Base-by-base conservation (phyloP, 108 stramenopile species). In the Cylindrotheca closterium region DNA sequence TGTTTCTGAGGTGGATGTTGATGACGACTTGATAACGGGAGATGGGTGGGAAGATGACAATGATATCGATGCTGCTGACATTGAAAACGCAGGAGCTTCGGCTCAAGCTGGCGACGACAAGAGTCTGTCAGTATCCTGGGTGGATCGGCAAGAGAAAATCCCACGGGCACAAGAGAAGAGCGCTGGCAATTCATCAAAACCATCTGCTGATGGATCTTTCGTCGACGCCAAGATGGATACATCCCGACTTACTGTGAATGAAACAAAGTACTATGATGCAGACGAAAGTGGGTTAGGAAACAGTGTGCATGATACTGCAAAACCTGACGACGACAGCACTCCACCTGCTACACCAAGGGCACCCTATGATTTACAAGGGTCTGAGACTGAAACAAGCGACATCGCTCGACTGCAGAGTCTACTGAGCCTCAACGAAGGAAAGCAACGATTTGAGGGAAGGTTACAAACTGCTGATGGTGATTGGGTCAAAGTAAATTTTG, bases 401-500 rank as follows among this genome's bases (percentile, higher is more conserved):
- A 75, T 74, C 60, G 74, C 79, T 18, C 75, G 74, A 32, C 32
- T 80, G 5, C 26, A 67, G 33, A 30, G 53, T 8, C 37, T 80
- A 4, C 21, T 80, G 1, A 42, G 27, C 4, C 30, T 19, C 4
- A 70, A 75, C 19, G 60, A 58, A 19, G 68, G 63, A 3, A 34
- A 66, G 8, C 67, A 49, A 7, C 26, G 29, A 26, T 30, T 71
- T 23, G 33, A 63, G 21, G 74, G 63, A 37, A 65, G 10, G 17
- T 23, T 59, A 25, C 55, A 57, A 24, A 70, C 52, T 33, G 77
- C 80, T 1, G 68, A 86, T 42, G 85, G 83, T 26, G 66, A 68
- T 8, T 34, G 29, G 7, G 71, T 88, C 21, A 67, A 82, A 21
- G 75, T 89, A 7, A 76, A 89, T 52, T 86, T 82, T 32, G 76